Evolutionary conservation across 495 filamentous ascomycete species (phyloP), one percentile per base, ranked within the genome.

Genomic region (Lindgomyces ingoldianus): DNA sequence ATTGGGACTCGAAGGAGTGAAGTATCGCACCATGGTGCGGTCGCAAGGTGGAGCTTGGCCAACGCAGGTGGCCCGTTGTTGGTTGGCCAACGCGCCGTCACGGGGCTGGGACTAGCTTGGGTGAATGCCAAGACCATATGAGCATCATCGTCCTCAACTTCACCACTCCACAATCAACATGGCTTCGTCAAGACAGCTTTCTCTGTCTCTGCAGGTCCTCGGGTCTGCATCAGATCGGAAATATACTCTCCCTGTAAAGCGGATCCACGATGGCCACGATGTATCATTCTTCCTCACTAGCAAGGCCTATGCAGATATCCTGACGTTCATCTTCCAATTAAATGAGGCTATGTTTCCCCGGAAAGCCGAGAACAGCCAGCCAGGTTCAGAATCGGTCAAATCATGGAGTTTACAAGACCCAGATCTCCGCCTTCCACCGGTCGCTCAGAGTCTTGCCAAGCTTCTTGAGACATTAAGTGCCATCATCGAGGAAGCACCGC

Each of bases 321-420:
- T 89, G 77, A 81, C 83, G 47, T 99, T 96, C 72, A 74, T 98
- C 6, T 75, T 95, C 47, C 94, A 98, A 75, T 83, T 99, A 26
- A 98, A 96, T 73, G 84, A 86, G 42, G 84, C 91, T 18, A 86
- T 98, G 80, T 91, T 93, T 71, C 92, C 94, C 2, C 78, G 84
- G 27, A 79, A 80, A 68, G 61, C 51, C 24, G n/a, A 52, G 18
- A 19, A 58, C 51, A 30, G 29, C 12, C 27, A 45, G 16, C 4
- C 6, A 45, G 21, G 52, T 4, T 72, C 70, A 25, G 65, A 76
- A 67, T 69, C 56, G 25, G 67, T 75, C 6, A 74, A 72, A 55
- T 65, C 78, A 27, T 93, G 85, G 81, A 76, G 81, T 49, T 62
- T 85, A 50, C 75, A 75, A 54, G 78, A 74, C 70, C 78, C 76